Base-by-base conservation (phyloP, 306 rosid species). In the Fagus crenata region DNA sequence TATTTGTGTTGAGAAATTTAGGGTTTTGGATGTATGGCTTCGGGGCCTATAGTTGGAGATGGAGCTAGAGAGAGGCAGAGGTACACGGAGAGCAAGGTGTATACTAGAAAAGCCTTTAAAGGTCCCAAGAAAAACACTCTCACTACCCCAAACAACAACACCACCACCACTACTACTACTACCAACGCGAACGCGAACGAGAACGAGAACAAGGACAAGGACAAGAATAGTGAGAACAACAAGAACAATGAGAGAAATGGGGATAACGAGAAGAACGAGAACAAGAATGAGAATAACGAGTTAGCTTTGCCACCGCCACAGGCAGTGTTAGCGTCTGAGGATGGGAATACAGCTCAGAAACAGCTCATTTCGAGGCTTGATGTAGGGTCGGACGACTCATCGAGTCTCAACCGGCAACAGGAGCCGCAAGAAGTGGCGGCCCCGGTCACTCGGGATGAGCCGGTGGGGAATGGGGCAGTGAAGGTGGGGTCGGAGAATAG, bases 21-120 rank as follows among this genome's bases (percentile, higher is more conserved):
- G 90, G 97, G 95, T 91, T 90, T 85, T 85, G 96, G 81, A 88
- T 92, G 93, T 84, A 94, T 94, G 98, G 96, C 96, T 89, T 92
- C 97, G 79, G 96, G 87, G 87, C 89, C 92, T 81, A 76, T 55
- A 28, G 89, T 80, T 72, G 98, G 82, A 55, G 93, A 91, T 55
- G 97, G 91, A 81, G 77, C 77, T 75, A 81, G 74, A 82, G 91
- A 83, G 84, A 90, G 84, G 77, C 84, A 87, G 84, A 84, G 93
- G 76, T 84, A 33, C 54, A 53, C 61, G 54, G 96, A 85, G 80
- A 67, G 72, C 75, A 90, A 90, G 85, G 98, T 94, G 0, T 94
- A 94, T 72, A 89, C 88, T 9, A 86, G 97, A 55, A 94, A 84
- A 87, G 82, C 81, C 11, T 89, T 86, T 82, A 87, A 76, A 84